Conservation (phyloP, 495 filamentous ascomycete species). For the Penicillium odoratum region DNA sequence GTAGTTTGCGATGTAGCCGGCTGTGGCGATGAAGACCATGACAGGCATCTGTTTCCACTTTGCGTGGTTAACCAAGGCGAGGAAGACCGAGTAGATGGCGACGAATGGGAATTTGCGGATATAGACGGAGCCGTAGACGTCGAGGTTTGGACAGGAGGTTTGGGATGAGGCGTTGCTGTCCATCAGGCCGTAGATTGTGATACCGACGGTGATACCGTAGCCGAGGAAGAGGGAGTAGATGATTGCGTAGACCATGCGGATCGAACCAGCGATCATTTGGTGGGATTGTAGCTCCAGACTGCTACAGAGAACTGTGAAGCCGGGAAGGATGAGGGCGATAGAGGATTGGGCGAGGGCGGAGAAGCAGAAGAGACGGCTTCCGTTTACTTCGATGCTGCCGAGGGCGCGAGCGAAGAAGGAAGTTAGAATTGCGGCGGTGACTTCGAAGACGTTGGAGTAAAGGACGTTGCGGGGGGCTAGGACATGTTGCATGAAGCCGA, state of each 20-base stretch:
- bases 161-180: conserved; percentile 70
- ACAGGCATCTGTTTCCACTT: conserved; percentile 87
- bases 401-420: conserved; percentile 86
- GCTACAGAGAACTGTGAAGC: conserved; percentile 79
- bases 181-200: conserved; percentile 82
- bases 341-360: conserved; percentile 87
- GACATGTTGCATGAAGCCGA: conserved; percentile 81
- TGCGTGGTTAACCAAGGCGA: conserved; percentile 85
- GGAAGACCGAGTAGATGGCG: conserved; percentile 72
- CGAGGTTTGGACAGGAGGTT: conserved; percentile 62
- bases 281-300: conserved; percentile 86
- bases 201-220: conserved; percentile 92
- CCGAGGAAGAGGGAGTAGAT: conserved; percentile 95
- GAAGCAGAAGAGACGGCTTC: conserved; percentile 72
- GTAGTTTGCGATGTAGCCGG: conserved; percentile 81
- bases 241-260: conserved; percentile 93
- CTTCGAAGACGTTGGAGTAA: conserved; percentile 84
- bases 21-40: conserved; percentile 80
- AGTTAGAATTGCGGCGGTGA: conserved; percentile 79
- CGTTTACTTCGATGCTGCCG: conserved; percentile 61
- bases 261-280: conserved; percentile 84
- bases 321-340: conserved; percentile 89
- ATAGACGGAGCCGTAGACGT: conserved; percentile 42
- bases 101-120: conserved; percentile 62
- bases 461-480: conserved; percentile 77